A percentile compares a stretch with the other conserved stretches of the same genome.
Evolutionary conservation across 2,329 filamentous ascomycete species (phyloP).

Genomic region (Tetracladium maxilliforme): DNA sequence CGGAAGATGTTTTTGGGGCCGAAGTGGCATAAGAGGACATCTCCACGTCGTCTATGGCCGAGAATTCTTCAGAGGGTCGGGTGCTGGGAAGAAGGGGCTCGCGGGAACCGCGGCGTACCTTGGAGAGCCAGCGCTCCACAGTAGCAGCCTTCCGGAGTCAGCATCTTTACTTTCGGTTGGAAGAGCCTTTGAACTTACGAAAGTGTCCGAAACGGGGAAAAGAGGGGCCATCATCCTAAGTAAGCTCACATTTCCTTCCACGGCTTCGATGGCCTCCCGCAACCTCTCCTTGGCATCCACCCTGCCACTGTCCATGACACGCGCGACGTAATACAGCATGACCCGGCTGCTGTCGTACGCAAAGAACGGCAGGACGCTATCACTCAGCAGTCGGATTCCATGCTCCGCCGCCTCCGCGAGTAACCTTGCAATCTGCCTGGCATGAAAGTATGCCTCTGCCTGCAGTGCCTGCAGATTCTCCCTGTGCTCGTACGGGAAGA

Average conservation of each 20-base stretch:
- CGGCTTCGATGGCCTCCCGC: conserved; percentile 1
- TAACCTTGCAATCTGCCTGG: conserved; percentile 15
- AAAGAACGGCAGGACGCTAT: conserved; percentile 28
- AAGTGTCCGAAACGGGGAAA: conserved; percentile 2
- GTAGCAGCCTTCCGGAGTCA: conserved; percentile 39
- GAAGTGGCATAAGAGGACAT: no score
- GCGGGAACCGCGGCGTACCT: no score
- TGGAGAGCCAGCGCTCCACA: no score
- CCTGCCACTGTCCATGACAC: conserved; percentile 18
- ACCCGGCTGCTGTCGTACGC: conserved; percentile 30
- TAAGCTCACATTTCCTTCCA: conserved; percentile 2
- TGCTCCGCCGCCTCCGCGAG: conserved; percentile 23
- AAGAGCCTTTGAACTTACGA: no score
- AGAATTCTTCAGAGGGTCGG: no score
- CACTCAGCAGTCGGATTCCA: conserved; percentile 23
- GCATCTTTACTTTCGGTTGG: no score
- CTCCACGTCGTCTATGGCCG: no score
- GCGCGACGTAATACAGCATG: conserved; percentile 31
- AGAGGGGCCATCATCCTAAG: conserved; percentile 2
- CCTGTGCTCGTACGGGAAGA: conserved; percentile 21
- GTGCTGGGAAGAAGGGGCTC: no score
- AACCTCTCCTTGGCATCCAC: conserved; percentile 2
- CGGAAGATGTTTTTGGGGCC: no score
- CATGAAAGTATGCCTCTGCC: conserved; percentile 2
- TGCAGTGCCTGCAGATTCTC: conserved; percentile 21